These are phyloP conservation scores for Talaromyces atroroseus DNA, from an alignment of 2,329 filamentous ascomycete species.

Conservation along the genomic window DNA sequence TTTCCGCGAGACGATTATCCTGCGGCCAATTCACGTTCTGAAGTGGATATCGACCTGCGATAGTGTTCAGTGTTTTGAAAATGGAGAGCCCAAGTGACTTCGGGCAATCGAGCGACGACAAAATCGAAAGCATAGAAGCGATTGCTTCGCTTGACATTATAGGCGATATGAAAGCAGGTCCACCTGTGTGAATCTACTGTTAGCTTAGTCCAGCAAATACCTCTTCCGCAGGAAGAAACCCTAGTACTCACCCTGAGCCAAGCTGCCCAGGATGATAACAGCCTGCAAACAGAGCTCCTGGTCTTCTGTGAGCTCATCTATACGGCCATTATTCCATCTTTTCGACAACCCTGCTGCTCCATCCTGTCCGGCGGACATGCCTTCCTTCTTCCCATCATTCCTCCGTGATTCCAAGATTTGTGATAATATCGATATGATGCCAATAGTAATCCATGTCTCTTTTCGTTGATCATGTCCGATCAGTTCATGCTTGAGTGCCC, in stretches of 20 bases:
- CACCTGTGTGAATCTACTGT: constrained; percentile 51
- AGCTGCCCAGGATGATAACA: constrained; percentile 76
- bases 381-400: constrained; percentile 26
- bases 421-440: constrained; percentile 54
- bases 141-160: constrained; percentile 64
- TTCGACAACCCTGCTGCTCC: constrained; percentile 14
- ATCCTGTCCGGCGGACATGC: constrained; percentile 22
- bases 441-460: constrained; percentile 66
- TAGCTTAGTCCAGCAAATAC: constrained; percentile 12
- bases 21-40: constrained; percentile 49
- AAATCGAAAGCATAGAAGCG: constrained; percentile 62
- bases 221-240: constrained; percentile 15
- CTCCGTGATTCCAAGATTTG: constrained; percentile 44
- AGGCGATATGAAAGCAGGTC: constrained; percentile 70
- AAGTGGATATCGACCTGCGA: constrained; percentile 60
- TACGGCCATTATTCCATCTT: constrained; percentile 20
- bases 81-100: constrained; percentile 65
- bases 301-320: constrained; percentile 47
- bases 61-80: constrained; percentile 66
- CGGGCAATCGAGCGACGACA: constrained; percentile 61
- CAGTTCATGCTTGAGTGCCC: constrained; percentile 78
- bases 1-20: constrained; percentile 52
- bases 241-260: constrained; percentile 64
- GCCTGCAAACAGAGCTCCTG: constrained; percentile 69
- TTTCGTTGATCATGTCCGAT: constrained; percentile 86